These are phyloP conservation scores for Pythium utonaiense DNA, from an alignment of 352 stramenopile genomes.

Conservation along the genomic window DNA sequence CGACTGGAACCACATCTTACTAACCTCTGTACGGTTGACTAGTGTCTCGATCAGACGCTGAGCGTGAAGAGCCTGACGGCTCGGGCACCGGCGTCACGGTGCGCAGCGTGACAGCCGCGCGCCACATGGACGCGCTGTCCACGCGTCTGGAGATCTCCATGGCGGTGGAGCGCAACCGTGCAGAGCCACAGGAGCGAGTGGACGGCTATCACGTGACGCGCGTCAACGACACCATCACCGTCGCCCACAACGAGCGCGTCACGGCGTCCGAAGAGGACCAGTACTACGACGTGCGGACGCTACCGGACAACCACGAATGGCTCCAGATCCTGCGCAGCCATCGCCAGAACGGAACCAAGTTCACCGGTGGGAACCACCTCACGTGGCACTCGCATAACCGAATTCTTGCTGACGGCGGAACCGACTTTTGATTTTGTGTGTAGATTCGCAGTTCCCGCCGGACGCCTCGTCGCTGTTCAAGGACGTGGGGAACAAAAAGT, in stretches of 20 bases:
- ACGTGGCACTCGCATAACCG: too few species aligned
- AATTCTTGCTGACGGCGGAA: neutral
- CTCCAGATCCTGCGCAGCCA: slow-evolving; percentile 71
- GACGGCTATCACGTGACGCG: slow-evolving; percentile 78
- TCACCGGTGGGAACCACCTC: slow-evolving; percentile 40
- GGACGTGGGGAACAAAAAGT: slow-evolving; percentile 59
- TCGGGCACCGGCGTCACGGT: slow-evolving; percentile 58
- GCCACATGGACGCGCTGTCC: slow-evolving; percentile 74
- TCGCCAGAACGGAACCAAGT: slow-evolving; percentile 64
- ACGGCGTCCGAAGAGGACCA: slow-evolving; percentile 48
- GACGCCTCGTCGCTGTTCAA: slow-evolving; percentile 65
- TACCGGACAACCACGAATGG: slow-evolving; percentile 72
- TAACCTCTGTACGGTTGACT: neutral
- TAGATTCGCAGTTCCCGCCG: slow-evolving; percentile 74
- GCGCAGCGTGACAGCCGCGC: slow-evolving; percentile 41
- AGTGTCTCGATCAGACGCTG: slow-evolving; percentile 15
- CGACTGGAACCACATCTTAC: neutral
- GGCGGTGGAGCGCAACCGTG: slow-evolving; percentile 63
- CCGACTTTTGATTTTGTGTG: neutral
- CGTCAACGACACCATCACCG: slow-evolving; percentile 62
- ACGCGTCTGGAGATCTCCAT: slow-evolving; percentile 70
- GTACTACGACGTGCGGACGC: slow-evolving; percentile 62
- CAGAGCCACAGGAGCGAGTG: slow-evolving; percentile 40
- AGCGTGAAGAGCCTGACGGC: slow-evolving; percentile 63
- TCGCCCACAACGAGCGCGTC: slow-evolving; percentile 63